Conservation (phyloP, 2,329 filamentous ascomycete genomes). For the Paracorniculantispora psalliotae region DNA sequence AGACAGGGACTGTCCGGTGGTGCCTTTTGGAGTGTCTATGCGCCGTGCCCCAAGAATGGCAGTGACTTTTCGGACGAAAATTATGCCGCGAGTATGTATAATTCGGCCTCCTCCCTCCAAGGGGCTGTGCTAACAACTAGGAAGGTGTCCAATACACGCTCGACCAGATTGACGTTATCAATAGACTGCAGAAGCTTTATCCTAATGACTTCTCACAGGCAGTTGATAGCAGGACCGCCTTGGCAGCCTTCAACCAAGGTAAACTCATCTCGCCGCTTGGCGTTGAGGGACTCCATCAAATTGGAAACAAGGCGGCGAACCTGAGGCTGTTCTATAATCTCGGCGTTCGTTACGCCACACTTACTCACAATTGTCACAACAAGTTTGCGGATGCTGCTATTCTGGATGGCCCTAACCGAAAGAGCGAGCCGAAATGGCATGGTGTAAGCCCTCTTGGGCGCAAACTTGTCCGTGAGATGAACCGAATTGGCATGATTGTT, state of each 20-base stretch:
- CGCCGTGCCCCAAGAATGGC: conserved; percentile 67
- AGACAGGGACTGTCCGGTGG: conserved; percentile 69
- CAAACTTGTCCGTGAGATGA: conserved; percentile 79
- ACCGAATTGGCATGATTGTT: conserved; percentile 89
- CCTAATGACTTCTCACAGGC: conserved; percentile 65
- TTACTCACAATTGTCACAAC: conserved; percentile 95
- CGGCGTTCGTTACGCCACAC: conserved; percentile 80
- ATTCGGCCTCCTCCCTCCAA: background rate
- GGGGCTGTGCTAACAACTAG: background rate
- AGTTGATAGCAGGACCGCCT: conserved; percentile 55
- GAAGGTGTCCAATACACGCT: conserved; percentile 63
- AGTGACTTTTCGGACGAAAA: conserved; percentile 69
- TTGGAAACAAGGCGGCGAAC: conserved; percentile 76
- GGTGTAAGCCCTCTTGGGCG: conserved; percentile 70
- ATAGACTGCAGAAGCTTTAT: conserved; percentile 58
- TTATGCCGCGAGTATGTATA: conserved; percentile 57
- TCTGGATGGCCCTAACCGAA: conserved; percentile 45
- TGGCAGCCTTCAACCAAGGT: conserved; percentile 54
- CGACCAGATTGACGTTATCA: conserved; percentile 70
- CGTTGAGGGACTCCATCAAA: conserved; percentile 87
- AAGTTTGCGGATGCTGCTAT: conserved; percentile 81
- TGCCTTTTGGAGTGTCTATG: conserved; percentile 89
- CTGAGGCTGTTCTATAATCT: conserved; percentile 71
- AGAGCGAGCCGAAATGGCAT: conserved; percentile 56
- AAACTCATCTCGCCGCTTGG: conserved; percentile 73